phyloP scores from a whole-genome alignment of 2,329 filamentous ascomycete genomes.

The Domatiomyces catenatus region DNA sequence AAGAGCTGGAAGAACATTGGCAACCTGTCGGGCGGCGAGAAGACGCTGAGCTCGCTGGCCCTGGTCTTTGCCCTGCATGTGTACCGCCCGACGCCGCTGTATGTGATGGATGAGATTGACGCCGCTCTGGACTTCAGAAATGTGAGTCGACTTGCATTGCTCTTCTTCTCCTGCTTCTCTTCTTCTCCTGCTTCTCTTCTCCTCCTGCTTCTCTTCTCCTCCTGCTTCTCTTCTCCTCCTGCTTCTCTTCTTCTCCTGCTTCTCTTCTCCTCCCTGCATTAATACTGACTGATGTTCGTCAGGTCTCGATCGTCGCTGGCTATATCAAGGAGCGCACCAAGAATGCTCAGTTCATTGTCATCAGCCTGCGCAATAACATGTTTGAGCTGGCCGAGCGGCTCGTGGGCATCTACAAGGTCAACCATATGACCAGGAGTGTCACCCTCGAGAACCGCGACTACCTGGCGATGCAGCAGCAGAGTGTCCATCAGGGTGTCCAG shows the following conservation, averaged over 20 bases:
- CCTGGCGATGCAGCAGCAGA: constrained; percentile 12
- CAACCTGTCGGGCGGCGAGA: constrained; percentile 90
- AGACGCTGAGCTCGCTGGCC: constrained; percentile 83
- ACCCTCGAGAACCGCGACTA: constrained; percentile 77
- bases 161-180: too few relatives aligned
- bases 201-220: not conserved
- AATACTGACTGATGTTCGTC: constrained; percentile 6
- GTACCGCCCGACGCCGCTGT: constrained; percentile 92
- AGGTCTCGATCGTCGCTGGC: constrained; percentile 93
- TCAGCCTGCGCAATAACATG: constrained; percentile 97
- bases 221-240: not conserved
- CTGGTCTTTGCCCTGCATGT: constrained; percentile 97
- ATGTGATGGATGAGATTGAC: constrained; percentile 99
- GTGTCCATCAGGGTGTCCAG: constrained; percentile 1
- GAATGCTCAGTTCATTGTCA: constrained; percentile 98
- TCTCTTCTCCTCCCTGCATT: not conserved
- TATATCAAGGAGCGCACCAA: constrained; percentile 99
- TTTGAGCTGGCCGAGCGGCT: constrained; percentile 93
- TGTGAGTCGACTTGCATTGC: too few relatives aligned
- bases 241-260: not conserved
- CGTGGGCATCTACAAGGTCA: constrained; percentile 98
- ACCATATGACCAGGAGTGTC: constrained; percentile 92
- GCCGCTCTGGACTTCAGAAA: constrained; percentile 95
- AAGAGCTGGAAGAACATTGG: constrained; percentile 99
- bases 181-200: not conserved